phyloP scores from a whole-genome alignment of 768 basidiomycete species.

The Trametes cubensis region DNA sequence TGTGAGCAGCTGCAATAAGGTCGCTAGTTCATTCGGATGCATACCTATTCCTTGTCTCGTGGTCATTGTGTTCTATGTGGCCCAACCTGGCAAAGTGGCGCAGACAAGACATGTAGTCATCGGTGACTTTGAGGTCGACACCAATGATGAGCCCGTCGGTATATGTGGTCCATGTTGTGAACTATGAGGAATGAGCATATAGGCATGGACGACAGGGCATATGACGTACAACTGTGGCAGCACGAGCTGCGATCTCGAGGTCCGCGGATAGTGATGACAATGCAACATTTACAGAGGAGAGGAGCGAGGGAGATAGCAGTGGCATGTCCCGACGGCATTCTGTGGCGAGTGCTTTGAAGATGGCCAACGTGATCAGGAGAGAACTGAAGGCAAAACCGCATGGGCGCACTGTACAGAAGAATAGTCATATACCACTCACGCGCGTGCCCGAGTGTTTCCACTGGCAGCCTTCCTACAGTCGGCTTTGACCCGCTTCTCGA shows the following conservation, averaged over 20 bases:
- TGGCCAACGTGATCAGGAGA: slow-evolving; percentile 80
- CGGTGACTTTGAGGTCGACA: slow-evolving; percentile 69
- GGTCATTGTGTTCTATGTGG: slow-evolving; percentile 54
- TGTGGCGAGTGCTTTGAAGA: slow-evolving; percentile 77
- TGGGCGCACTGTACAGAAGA: slow-evolving; percentile 5
- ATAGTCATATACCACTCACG: slow-evolving; percentile 52
- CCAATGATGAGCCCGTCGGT: slow-evolving; percentile 86
- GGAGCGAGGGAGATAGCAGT: slow-evolving; percentile 69
- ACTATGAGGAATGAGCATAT: slow-evolving; percentile 46
- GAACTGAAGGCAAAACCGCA: slow-evolving; percentile 44
- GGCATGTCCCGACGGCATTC: slow-evolving; percentile 87
- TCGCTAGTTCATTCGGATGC: slow-evolving; percentile 6
- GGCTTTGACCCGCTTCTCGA: slow-evolving; percentile 70
- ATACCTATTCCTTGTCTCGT: slow-evolving; percentile 76
- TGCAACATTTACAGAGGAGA: slow-evolving; percentile 63
- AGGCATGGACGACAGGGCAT: neutral
- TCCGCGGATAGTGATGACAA: slow-evolving; percentile 61
- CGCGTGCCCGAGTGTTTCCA: slow-evolving; percentile 77
- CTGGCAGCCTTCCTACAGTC: slow-evolving; percentile 71
- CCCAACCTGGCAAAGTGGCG: slow-evolving; percentile 66
- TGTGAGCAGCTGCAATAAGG: neutral
- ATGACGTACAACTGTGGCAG: slow-evolving; percentile 73
- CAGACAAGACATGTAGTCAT: slow-evolving; percentile 70
- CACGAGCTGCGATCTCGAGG: slow-evolving; percentile 74
- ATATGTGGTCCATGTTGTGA: slow-evolving; percentile 90